Conservation (phyloP, 2,329 filamentous ascomycete species). For the Sphaerulina populicola region DNA sequence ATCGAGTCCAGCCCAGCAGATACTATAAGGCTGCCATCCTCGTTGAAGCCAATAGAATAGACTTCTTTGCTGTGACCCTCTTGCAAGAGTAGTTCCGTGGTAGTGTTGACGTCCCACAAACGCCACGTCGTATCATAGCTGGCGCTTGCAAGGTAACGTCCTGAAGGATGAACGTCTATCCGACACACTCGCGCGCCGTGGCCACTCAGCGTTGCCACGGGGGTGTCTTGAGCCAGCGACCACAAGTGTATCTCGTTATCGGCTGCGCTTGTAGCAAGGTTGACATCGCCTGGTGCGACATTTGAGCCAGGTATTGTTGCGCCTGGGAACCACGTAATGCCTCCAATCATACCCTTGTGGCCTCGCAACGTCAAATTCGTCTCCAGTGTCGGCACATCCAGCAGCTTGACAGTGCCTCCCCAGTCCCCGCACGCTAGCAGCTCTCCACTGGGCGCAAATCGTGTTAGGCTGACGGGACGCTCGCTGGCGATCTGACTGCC, state of each 20-base stretch:
- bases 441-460: slow-evolving; percentile 79
- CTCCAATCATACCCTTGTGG: slow-evolving; percentile 82
- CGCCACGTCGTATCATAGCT: slow-evolving; percentile 96
- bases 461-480: slow-evolving; percentile 80
- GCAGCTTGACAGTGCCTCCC: slow-evolving; percentile 78
- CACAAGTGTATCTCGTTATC: slow-evolving; percentile 84
- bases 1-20: slow-evolving; percentile 93
- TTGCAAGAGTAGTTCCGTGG: slow-evolving; percentile 74
- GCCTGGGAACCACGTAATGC: slow-evolving; percentile 81
- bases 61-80: slow-evolving; percentile 94
- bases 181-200: slow-evolving; percentile 83
- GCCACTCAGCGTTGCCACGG: slow-evolving; percentile 69
- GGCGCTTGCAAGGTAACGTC: slow-evolving; percentile 79
- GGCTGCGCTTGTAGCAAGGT: slow-evolving; percentile 82
- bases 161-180: slow-evolving; percentile 89
- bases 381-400: slow-evolving; percentile 74
- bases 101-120: slow-evolving; percentile 85
- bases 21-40: slow-evolving; percentile 80
- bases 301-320: slow-evolving; percentile 64
- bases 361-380: slow-evolving; percentile 68
- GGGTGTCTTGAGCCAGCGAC: slow-evolving; percentile 80
- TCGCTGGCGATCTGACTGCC: slow-evolving; percentile 90
- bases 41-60: slow-evolving; percentile 81
- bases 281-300: slow-evolving; percentile 61
- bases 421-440: slow-evolving; percentile 85